Conservation (phyloP, 192 early-diverging fungal genomes). For the Diversispora epigaea region DNA sequence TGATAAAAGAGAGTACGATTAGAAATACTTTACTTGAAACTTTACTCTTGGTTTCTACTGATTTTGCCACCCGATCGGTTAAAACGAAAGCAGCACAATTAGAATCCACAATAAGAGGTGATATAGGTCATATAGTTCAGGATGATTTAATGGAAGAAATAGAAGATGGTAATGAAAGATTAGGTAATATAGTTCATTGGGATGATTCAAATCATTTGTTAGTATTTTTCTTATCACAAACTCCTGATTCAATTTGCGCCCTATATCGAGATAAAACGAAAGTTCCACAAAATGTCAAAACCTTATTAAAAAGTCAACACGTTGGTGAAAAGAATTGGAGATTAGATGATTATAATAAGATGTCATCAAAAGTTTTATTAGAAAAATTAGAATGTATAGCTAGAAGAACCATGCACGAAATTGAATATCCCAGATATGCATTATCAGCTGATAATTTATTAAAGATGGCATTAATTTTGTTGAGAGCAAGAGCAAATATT, state of each 20-base stretch:
- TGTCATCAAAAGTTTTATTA: background rate
- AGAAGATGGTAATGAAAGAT: background rate
- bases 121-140: slow-evolving; percentile 1
- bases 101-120: background rate
- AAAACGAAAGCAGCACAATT: slow-evolving; percentile 11
- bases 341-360: slow-evolving; percentile 19
- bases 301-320: slow-evolving; percentile 16
- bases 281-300: slow-evolving; percentile 12
- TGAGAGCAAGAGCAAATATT: slow-evolving; percentile 30
- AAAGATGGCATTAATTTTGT: slow-evolving; percentile 31
- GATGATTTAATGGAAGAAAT: slow-evolving; percentile 10
- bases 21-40: slow-evolving; percentile 21
- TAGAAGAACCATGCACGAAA: slow-evolving; percentile 11
- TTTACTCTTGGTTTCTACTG: slow-evolving; percentile 16
- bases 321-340: background rate
- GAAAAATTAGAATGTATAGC: slow-evolving; percentile 19
- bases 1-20: slow-evolving; percentile 10
- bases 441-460: slow-evolving; percentile 30
- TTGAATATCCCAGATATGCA: slow-evolving; percentile 5
- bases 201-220: slow-evolving; percentile 32
- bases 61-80: slow-evolving; percentile 26
- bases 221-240: slow-evolving; percentile 32
- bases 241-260: slow-evolving; percentile 8
- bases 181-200: slow-evolving; percentile 24
- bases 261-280: slow-evolving; percentile 18